Base-by-base conservation (phyloP, 768 basidiomycete species). In the Tremella yokohamensis region DNA sequence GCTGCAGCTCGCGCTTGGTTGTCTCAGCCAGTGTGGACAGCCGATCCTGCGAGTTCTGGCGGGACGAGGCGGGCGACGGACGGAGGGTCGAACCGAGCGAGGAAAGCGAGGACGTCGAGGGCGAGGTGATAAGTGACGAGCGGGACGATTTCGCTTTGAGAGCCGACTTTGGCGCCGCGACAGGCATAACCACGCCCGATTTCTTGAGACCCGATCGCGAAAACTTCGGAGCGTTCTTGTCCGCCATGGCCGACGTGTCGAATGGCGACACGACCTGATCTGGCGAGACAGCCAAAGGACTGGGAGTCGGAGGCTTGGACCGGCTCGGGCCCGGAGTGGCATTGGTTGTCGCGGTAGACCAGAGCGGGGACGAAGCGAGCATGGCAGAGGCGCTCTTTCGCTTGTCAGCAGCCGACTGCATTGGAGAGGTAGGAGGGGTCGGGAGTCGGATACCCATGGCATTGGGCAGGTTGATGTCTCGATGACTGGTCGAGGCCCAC, bases 171-270 rank as follows among this genome's bases (percentile, higher is more conserved):
- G 58, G 34, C 11, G 61, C 61, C 19, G 71, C 51, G 9, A 57
- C 61, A 22, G 68, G 66, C 66, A 72, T 65, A 37, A 74, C 54
- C n/a, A 70, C 57, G 19, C 62, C 67, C 15, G 59, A 59, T 49
- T 68, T 69, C 50, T 65, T 70, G 26, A 75, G 38, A 1, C 63
- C 61, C 2, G 72, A 57, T 18, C 74, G 61, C 25, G 72, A 76
- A 49, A 76, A 76, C 24, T 70, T 69, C 7, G 72, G 72, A 11
- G 70, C 65, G 2, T 49, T 45, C 42, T 45, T 45, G n/a, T 22
- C 42, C 22, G 42, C 22, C n/a, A n/a, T 22, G 8, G n/a, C 42
- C n/a, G 42, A 18, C 42, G 4, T n/a, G 22, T 45, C 42, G 42
- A 22, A 18, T 6, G 42, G n/a, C 22, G 4, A 15, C 22, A 45